Evolutionary conservation across 345 rosid genomes (phyloP).

Genomic region (Combretum micranthum): DNA sequence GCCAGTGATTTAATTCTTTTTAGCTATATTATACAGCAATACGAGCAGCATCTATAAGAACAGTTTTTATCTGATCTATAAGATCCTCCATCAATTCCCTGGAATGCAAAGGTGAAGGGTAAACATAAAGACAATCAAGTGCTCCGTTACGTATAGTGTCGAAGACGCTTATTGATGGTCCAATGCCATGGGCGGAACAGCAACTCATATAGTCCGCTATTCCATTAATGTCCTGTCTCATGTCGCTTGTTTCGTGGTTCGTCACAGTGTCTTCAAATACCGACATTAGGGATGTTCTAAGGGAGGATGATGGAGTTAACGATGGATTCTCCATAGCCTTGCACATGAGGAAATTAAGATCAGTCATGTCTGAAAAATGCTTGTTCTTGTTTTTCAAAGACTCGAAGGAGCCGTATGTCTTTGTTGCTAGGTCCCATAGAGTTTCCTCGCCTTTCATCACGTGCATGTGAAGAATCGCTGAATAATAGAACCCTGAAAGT

Average conservation of each 20-base stretch:
- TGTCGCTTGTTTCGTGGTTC: conserved; percentile 17
- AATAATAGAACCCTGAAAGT: conserved; percentile 43
- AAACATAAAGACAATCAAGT: conserved; percentile 36
- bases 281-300: conserved; percentile 34
- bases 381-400: conserved; percentile 23
- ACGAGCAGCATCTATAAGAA: conserved; percentile 17
- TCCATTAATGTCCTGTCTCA: conserved; percentile 20
- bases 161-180: conserved; percentile 37
- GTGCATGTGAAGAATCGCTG: conserved; percentile 36
- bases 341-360: conserved; percentile 46
- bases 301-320: conserved; percentile 33
- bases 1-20: conserved; percentile 3
- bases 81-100: conserved; percentile 37
- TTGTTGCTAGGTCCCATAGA: conserved; percentile 39
- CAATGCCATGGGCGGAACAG: conserved; percentile 43
- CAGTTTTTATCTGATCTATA: conserved; percentile 27
- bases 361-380: conserved; percentile 49
- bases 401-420: conserved; percentile 19
- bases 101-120: conserved; percentile 47
- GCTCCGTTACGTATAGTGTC: conserved; percentile 37
- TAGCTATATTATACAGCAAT: conserved; percentile 1
- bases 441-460: conserved; percentile 22
- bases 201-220: conserved; percentile 43
- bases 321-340: conserved; percentile 45
- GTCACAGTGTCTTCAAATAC: conserved; percentile 39